Conservation (phyloP, 2,329 filamentous ascomycete species). For the Hymenoscyphus linearis region DNA sequence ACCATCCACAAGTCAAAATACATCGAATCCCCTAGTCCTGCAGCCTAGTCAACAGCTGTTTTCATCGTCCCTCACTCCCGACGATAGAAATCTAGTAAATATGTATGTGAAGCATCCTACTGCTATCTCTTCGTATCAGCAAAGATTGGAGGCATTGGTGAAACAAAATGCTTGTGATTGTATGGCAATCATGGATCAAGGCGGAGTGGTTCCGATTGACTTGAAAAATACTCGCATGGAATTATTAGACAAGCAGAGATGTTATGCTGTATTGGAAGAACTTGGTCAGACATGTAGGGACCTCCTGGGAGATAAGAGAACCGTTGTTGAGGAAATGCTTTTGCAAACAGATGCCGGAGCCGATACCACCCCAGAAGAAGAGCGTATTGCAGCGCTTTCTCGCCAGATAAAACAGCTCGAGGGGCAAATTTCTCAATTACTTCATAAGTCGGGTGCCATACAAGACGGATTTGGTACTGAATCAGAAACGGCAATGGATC, state of each 20-base stretch:
- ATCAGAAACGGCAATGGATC: background rate
- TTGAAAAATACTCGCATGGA: slow-evolving; percentile 23
- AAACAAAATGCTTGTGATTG: slow-evolving; percentile 18
- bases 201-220: slow-evolving; percentile 16
- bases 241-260: slow-evolving; percentile 23
- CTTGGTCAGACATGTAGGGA: slow-evolving; percentile 11
- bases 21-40: slow-evolving; percentile 7
- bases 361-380: slow-evolving; percentile 22
- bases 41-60: slow-evolving; percentile 21
- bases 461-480: slow-evolving; percentile 27
- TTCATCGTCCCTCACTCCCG: slow-evolving; percentile 15
- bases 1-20: slow-evolving; percentile 15
- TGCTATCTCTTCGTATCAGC: slow-evolving; percentile 17
- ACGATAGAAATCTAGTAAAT: slow-evolving; percentile 27
- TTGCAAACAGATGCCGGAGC: slow-evolving; percentile 19
- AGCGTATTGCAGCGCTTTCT: slow-evolving; percentile 16
- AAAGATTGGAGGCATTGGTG: slow-evolving; percentile 19
- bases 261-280: slow-evolving; percentile 14
- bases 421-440: slow-evolving; percentile 20
- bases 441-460: slow-evolving; percentile 28
- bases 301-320: slow-evolving; percentile 20
- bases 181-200: slow-evolving; percentile 23
- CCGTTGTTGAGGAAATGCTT: slow-evolving; percentile 16
- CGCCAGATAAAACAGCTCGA: slow-evolving; percentile 24
- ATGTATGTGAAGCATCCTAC: slow-evolving; percentile 22